Evolutionary conservation across 108 stramenopile species (phyloP).

Genomic region (Pseudonitzschia multistriata): DNA sequence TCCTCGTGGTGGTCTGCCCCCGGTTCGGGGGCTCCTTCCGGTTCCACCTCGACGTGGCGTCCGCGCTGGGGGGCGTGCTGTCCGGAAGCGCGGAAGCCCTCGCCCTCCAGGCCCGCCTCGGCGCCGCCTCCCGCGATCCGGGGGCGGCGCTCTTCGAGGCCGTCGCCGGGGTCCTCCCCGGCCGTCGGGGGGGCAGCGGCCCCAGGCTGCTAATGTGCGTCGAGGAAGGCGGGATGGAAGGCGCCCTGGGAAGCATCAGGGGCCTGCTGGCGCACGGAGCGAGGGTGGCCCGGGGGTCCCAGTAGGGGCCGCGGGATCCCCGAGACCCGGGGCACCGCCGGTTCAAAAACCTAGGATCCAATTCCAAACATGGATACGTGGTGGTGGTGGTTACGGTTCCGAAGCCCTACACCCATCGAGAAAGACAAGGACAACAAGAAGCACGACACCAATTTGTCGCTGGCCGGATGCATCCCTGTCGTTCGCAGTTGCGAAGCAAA

Average conservation of each 20-base stretch:
- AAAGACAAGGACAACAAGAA: too few species aligned
- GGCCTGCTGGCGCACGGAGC: constrained; percentile 53
- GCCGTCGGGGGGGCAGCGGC: constrained; percentile 33
- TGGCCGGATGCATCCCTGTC: too few species aligned
- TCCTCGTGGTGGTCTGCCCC: constrained; percentile 39
- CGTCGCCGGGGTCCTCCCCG: constrained; percentile 56
- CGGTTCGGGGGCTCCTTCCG: constrained; percentile 30
- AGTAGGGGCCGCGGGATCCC: too few species aligned
- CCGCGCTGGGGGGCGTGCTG: constrained; percentile 29
- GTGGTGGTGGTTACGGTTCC: too few species aligned
- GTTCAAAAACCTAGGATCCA: too few species aligned
- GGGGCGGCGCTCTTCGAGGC: constrained; percentile 63
- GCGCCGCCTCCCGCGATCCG: constrained; percentile 51
- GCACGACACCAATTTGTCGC: too few species aligned
- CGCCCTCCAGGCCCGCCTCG: constrained; percentile 57
- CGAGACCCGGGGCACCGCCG: too few species aligned
- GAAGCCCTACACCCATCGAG: too few species aligned
- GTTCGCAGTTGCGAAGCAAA: too few species aligned
- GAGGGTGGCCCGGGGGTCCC: neutral
- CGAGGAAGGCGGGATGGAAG: constrained; percentile 51
- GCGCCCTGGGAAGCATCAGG: constrained; percentile 50
- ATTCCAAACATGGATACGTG: too few species aligned
- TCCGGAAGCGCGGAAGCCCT: constrained; percentile 51
- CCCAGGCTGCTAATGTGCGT: constrained; percentile 53
- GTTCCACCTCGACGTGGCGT: constrained; percentile 43